Conservation (phyloP, 331 rosid species). For the Malus hybrid region DNA sequence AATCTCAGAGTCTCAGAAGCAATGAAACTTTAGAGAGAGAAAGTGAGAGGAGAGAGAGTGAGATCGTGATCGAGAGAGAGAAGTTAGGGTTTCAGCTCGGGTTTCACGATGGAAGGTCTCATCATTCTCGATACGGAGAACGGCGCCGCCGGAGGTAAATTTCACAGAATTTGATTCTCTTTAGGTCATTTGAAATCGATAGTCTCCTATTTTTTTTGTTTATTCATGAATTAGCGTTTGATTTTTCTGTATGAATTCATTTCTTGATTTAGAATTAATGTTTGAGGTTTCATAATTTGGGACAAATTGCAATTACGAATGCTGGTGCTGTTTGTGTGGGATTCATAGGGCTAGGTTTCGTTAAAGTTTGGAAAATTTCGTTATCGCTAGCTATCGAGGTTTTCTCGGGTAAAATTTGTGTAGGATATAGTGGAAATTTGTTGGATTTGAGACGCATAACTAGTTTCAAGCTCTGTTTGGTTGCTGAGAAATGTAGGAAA, state of each 20-base stretch:
- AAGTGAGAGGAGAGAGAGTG: neutral
- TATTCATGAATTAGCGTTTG: neutral
- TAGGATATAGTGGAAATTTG: neutral
- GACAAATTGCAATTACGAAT: neutral
- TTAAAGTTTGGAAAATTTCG: neutral
- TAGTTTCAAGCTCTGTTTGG: neutral
- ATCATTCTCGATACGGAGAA: constrained; percentile 14
- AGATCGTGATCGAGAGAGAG: neutral
- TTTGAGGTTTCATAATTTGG: neutral
- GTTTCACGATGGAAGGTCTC: constrained; percentile 31
- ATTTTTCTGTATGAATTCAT: neutral
- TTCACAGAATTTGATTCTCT: neutral
- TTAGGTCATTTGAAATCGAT: neutral
- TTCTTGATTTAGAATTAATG: neutral
- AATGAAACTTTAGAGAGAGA: neutral
- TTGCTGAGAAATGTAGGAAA: neutral
- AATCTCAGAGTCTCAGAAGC: neutral
- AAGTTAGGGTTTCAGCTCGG: constrained; percentile 4
- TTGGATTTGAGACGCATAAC: neutral
- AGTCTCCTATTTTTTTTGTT: neutral
- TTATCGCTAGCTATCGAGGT: neutral
- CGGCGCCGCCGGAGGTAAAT: constrained; percentile 14
- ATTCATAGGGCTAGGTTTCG: constrained; percentile 1
- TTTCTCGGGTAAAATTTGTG: neutral
- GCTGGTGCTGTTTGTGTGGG: neutral